Evolutionary conservation across 176 grass and related monocot genomes (phyloP), one percentile per base, ranked within the genome.

Genomic region (Carex kokanica): DNA sequence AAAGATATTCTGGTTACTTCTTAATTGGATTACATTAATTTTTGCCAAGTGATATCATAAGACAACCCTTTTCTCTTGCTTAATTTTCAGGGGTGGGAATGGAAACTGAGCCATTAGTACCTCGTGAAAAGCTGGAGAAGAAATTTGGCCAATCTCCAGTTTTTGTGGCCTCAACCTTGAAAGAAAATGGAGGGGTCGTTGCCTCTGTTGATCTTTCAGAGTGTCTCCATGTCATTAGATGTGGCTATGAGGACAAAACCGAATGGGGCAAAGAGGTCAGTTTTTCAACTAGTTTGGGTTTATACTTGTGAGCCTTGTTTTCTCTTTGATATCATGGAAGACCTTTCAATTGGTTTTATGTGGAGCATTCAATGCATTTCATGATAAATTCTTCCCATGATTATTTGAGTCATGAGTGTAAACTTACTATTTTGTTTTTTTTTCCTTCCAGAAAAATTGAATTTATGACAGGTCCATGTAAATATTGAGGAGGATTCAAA

Each of bases 261-360:
- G 80, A 90, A 62, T 90, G 88, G 88, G 88, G 88, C 58, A 90
- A 90, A 83, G 88, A 90, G 88, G 88, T 90, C 60, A 6, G 64
- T 69, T 78, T 60, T 40, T 54, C 24, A 29, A 51, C 3, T 77
- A 25, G 0, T 82, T 16, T 67, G 38, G 14, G 74, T 61, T 53
- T 49, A 24, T 78, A 77, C 18, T 2, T 5, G 5, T 63, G 63
- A 25, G 2, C 59, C 57, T 79, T n/a, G 7, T 1, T 64, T 64
- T 81, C n/a, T 40, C 51, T 47, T 17, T 45, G 43, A 16, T 82
- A 65, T 47, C 11, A 17, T 15, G 56, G 36, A 80, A 80, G 12
- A 60, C 14, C 58, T 81, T n/a, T 63, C 32, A 77, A 53, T 77
- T 77, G 21, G 27, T 31, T 53, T 53, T 55, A 17, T 31, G 72